Base-by-base conservation (phyloP, 768 basidiomycete species). In the Collybia sordida region DNA sequence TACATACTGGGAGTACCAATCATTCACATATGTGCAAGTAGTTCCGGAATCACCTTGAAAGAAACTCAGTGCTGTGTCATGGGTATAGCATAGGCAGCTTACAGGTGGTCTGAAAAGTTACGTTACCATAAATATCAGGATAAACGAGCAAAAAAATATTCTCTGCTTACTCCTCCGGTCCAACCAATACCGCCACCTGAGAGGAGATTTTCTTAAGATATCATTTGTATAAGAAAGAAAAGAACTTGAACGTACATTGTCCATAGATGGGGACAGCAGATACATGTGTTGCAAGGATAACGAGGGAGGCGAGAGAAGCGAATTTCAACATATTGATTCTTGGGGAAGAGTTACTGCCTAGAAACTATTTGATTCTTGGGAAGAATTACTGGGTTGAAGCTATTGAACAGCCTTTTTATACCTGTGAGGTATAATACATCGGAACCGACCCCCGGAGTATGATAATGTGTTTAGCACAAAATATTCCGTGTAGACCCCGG, bases 1-100 rank as follows among this genome's bases (percentile, higher is more conserved):
- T 17, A 17, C 57, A 25, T 24, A 63, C 60, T 63, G 60, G 23
- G 18, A 60, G 38, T 70, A 69, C 43, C 61, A 70, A 49, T 59
- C 60, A 50, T 72, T 72, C 17, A 58, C 4, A 43, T 59, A 31
- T 18, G 62, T 55, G 53, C 72, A 74, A 24, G 55, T 52, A 6
- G 56, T 54, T 17, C 71, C 72, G 34, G 71, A 58, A 51, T 64
- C 70, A 49, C 71, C 64, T 66, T 37, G 11, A 42, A 54, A 38
- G 34, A 39, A 3, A 21, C 9, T 40, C 35, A n/a, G 50, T 8
- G 7, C 12, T 14, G 24, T 31, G n/a, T 37, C 18, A 27, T 37
- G 31, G 3, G 9, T 8, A 19, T 14, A n/a, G 11, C 11, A n/a
- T 18, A 2, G 11, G n/a, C 6, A 3, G 58, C 61, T 18, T 42